Percentiles rank a stretch among this genome's conserved stretches.
These are phyloP conservation scores for Carex scoparia DNA, from an alignment of 176 grass and related monocot species.

Conservation along the genomic window DNA sequence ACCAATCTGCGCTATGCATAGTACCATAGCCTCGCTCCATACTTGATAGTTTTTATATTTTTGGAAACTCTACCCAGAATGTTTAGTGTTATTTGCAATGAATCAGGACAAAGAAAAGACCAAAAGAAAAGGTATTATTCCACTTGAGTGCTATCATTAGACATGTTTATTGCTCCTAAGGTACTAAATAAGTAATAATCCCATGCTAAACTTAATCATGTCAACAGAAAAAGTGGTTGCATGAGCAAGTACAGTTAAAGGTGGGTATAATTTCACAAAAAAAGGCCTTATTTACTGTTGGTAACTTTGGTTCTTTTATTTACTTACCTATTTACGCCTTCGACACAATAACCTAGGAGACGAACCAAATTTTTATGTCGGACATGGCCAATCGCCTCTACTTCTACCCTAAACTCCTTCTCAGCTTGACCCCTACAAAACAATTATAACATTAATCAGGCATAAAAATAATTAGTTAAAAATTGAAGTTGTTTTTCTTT, in stretches of 20 bases:
- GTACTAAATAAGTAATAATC: not conserved
- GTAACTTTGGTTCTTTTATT: not conserved
- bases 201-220: not conserved
- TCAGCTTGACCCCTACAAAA: constrained; percentile 88
- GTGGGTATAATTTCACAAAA: not conserved
- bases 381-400: constrained; percentile 98
- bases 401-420: constrained; percentile 98
- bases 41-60: not conserved
- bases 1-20: too few species aligned
- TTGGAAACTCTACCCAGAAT: constrained; percentile 8
- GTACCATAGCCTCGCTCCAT: too few species aligned
- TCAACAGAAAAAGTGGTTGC: not conserved
- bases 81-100: constrained; percentile 1
- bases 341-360: constrained; percentile 89
- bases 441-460: not conserved
- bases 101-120: not conserved
- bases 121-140: constrained; percentile 7
- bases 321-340: constrained; percentile 97
- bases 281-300: not conserved
- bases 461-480: not conserved
- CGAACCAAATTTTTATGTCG: constrained; percentile 95
- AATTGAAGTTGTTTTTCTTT: too few species aligned
- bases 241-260: not conserved
- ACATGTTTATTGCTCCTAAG: not conserved
- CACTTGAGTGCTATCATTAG: constrained; percentile 5